phyloP scores from a whole-genome alignment of 108 stramenopile genomes.

The Cyclotella kingstonii region DNA sequence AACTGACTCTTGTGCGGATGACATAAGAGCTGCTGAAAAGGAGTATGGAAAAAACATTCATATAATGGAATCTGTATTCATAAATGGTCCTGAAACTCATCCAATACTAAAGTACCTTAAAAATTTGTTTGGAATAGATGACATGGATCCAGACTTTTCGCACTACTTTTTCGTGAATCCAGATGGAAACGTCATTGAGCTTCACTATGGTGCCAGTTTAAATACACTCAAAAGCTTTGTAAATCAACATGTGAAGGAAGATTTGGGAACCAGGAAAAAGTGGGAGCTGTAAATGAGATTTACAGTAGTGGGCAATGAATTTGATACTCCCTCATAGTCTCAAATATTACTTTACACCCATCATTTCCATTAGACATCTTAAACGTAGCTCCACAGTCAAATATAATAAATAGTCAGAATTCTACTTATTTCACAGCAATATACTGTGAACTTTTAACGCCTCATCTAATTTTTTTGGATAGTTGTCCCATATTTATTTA shows the following conservation, averaged over 20 bases:
- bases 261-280: constrained; percentile 9
- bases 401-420: no score
- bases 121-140: constrained; percentile 25
- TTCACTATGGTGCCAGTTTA: constrained; percentile 36
- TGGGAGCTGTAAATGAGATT: constrained; percentile 2
- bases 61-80: constrained; percentile 31
- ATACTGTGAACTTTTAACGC: background rate
- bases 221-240: constrained; percentile 32
- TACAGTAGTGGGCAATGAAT: no score
- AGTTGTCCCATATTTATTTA: background rate
- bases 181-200: constrained; percentile 34
- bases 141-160: constrained; percentile 34
- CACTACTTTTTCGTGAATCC: constrained; percentile 37
- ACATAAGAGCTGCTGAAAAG: constrained; percentile 20
- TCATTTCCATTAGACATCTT: no score
- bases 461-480: background rate
- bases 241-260: constrained; percentile 31
- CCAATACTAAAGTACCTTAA: constrained; percentile 36
- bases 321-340: no score
- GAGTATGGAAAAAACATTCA: constrained; percentile 28
- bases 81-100: constrained; percentile 41
- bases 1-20: constrained; percentile 16
- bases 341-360: no score
- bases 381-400: no score
- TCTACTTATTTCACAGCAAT: no score